Percentiles rank a stretch among this genome's conserved stretches.
phyloP scores from a whole-genome alignment of 2,329 filamentous ascomycete species.

The Fusarium burgessii region DNA sequence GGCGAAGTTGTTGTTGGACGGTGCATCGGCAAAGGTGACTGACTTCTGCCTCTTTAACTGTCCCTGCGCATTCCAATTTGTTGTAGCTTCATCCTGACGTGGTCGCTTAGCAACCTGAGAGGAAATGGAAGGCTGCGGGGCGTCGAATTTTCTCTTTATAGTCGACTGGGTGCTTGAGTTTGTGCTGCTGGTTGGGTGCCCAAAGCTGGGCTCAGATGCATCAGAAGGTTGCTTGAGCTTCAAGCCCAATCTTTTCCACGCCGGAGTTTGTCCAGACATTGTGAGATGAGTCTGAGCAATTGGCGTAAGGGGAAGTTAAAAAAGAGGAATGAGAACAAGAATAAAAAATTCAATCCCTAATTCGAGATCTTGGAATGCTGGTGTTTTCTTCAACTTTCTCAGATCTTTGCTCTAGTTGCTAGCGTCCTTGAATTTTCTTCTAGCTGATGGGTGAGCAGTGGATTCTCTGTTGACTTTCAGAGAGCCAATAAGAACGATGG shows the following conservation, averaged over 20 bases:
- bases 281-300: slow-evolving; percentile 38
- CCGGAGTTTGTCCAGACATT: slow-evolving; percentile 64
- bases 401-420: slow-evolving; percentile 38
- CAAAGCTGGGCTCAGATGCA: slow-evolving; percentile 52
- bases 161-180: slow-evolving; percentile 41
- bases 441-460: slow-evolving; percentile 27
- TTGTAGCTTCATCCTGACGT: slow-evolving; percentile 48
- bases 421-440: slow-evolving; percentile 39
- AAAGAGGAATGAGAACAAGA: not conserved
- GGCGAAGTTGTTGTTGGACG: slow-evolving; percentile 45
- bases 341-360: not conserved
- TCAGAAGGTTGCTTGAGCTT: slow-evolving; percentile 65
- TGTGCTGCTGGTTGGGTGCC: slow-evolving; percentile 54
- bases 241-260: slow-evolving; percentile 73
- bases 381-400: slow-evolving; percentile 30
- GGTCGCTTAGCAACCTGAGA: slow-evolving; percentile 51
- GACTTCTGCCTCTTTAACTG: slow-evolving; percentile 59
- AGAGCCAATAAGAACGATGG: slow-evolving; percentile 20
- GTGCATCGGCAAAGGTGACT: slow-evolving; percentile 62
- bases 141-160: slow-evolving; percentile 57
- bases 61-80: slow-evolving; percentile 45
- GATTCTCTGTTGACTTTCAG: slow-evolving; percentile 23
- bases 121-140: slow-evolving; percentile 50
- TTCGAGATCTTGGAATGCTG: slow-evolving; percentile 6
- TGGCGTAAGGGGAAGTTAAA: not conserved